Evolutionary conservation across 306 rosid genomes (phyloP).

Genomic region (Crataegus laevigata): DNA sequence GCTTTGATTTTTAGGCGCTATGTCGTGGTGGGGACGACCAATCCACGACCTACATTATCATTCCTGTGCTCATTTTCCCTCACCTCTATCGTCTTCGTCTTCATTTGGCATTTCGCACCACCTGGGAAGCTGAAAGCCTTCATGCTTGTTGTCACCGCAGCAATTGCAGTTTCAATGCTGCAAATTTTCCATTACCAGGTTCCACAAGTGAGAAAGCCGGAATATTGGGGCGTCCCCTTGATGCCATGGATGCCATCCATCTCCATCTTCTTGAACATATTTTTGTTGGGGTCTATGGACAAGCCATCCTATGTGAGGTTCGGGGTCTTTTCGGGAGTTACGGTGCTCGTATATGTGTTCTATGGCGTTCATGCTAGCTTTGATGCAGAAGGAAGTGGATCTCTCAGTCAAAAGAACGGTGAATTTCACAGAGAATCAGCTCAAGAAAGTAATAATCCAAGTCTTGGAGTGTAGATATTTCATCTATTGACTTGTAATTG

Average conservation of each 20-base stretch:
- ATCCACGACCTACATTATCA: conserved; percentile 83
- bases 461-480: conserved; percentile 37
- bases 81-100: conserved; percentile 53
- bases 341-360: conserved; percentile 57
- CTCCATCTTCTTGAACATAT: conserved; percentile 72
- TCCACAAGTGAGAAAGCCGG: conserved; percentile 75
- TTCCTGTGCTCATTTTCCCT: conserved; percentile 63
- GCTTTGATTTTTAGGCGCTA: conserved; percentile 84
- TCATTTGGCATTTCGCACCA: conserved; percentile 58
- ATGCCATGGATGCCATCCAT: conserved; percentile 94
- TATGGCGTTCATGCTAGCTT: conserved; percentile 88
- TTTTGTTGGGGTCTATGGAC: conserved; percentile 63
- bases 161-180: conserved; percentile 37
- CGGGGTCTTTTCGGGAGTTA: conserved; percentile 56
- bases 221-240: conserved; percentile 91
- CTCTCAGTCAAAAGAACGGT: conserved; percentile 42
- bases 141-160: conserved; percentile 42
- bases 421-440: conserved; percentile 35
- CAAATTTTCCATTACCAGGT: conserved; percentile 63
- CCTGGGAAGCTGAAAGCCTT: conserved; percentile 44
- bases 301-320: conserved; percentile 72
- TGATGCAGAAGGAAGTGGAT: conserved; percentile 61
- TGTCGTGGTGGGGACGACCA: conserved; percentile 55
- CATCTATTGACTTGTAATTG: conserved; percentile 7
- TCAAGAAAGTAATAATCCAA: conserved; percentile 25